Conservation (phyloP, 768 basidiomycete species). For the Psilocybe azurescens region DNA sequence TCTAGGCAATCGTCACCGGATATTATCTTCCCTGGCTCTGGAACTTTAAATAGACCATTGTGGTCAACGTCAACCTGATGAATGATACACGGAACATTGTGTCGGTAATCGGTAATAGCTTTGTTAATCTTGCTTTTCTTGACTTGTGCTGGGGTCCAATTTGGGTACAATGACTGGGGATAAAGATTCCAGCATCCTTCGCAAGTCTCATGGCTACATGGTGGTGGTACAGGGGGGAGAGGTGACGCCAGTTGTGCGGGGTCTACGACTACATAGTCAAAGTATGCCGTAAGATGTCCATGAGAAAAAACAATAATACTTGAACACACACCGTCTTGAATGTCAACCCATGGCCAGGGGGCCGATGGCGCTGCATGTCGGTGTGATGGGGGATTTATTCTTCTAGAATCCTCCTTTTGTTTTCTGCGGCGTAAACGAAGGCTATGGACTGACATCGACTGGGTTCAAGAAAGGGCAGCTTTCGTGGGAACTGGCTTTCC, state of each 20-base stretch:
- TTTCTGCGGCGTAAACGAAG: background rate
- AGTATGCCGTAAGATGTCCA: background rate
- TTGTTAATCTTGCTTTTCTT: constrained; percentile 19
- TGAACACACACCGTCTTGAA: constrained; percentile 39
- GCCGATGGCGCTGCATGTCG: constrained; percentile 52
- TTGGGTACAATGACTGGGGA: constrained; percentile 17
- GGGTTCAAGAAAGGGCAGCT: background rate
- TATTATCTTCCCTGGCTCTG: constrained; percentile 28
- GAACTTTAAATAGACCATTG: constrained; percentile 39
- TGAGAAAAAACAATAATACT: background rate
- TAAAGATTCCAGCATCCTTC: constrained; percentile 11
- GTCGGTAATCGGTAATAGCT: constrained; percentile 39
- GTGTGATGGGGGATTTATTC: constrained; percentile 43
- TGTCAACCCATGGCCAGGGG: constrained; percentile 53
- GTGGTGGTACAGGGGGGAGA: constrained; percentile 11
- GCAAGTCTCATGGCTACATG: constrained; percentile 11
- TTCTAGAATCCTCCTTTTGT: constrained; percentile 14
- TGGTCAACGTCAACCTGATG: constrained; percentile 47
- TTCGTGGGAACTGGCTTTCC: background rate
- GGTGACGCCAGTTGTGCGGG: constrained; percentile 7
- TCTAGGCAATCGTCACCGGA: constrained; percentile 29
- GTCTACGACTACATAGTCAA: constrained; percentile 4
- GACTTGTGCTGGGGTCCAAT: constrained; percentile 15
- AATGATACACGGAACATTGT: constrained; percentile 31
- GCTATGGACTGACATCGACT: constrained; percentile 3